Conservation (phyloP, 345 rosid genomes). For the Salix udensis region DNA sequence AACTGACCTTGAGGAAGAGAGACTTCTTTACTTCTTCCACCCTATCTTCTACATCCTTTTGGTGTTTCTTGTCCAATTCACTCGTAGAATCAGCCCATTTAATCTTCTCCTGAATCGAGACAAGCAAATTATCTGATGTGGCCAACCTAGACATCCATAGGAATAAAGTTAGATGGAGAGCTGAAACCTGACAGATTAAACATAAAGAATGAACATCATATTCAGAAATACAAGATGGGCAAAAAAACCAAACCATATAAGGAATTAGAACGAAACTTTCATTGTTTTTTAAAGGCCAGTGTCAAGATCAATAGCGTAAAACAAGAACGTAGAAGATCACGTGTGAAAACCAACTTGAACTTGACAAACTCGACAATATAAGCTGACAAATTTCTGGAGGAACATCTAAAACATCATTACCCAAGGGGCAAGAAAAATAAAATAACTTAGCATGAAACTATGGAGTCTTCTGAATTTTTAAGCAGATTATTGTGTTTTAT, state of each 20-base stretch:
- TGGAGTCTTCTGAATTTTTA: neutral
- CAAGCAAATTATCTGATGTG: conserved; percentile 79
- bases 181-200: neutral
- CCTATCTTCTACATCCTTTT: conserved; percentile 71
- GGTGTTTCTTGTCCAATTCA: conserved; percentile 75
- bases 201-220: neutral
- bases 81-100: conserved; percentile 99
- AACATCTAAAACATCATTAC: neutral
- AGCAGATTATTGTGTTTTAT: neutral
- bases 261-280: neutral
- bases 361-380: neutral
- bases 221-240: neutral
- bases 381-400: neutral
- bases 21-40: conserved; percentile 85
- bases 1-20: conserved; percentile 83
- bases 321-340: neutral
- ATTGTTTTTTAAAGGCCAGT: neutral
- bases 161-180: neutral
- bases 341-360: neutral
- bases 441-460: neutral
- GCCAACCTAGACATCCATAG: conserved; percentile 50
- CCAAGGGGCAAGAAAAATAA: neutral
- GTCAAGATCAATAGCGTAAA: neutral
- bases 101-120: conserved; percentile 88
- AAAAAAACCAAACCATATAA: neutral